These are phyloP conservation scores for Amanita polypyramis DNA, from an alignment of 768 basidiomycete genomes.

Conservation along the genomic window DNA sequence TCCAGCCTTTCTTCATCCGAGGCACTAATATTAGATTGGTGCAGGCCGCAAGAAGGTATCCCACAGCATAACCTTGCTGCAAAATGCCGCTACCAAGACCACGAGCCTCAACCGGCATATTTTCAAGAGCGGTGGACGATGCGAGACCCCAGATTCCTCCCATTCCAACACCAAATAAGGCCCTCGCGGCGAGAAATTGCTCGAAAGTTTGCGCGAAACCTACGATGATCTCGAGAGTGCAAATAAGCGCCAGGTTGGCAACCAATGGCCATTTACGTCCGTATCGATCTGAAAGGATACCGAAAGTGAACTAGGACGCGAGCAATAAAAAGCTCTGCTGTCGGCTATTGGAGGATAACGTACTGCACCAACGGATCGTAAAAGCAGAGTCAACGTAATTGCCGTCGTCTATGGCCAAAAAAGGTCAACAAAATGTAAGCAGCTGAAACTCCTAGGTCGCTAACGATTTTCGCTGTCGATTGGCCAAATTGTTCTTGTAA, in stretches of 20 bases:
- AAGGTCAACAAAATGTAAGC: not conserved
- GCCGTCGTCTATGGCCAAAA: conserved; percentile 45
- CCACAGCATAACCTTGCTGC: conserved; percentile 84
- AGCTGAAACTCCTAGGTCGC: conserved; percentile 1
- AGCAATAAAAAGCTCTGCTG: not conserved
- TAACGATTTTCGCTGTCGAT: conserved; percentile 14
- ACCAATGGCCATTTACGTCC: conserved; percentile 94
- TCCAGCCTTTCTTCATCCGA: conserved; percentile 42
- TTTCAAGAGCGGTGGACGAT: conserved; percentile 77
- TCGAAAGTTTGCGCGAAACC: conserved; percentile 74
- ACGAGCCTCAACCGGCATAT: conserved; percentile 77
- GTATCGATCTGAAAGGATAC: conserved; percentile 74
- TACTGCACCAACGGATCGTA: conserved; percentile 72
- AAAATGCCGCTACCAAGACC: conserved; percentile 79
- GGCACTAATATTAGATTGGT: conserved; percentile 65
- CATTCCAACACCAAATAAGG: conserved; percentile 83
- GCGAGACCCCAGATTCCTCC: conserved; percentile 86
- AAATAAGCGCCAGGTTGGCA: conserved; percentile 59
- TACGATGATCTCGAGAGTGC: conserved; percentile 64
- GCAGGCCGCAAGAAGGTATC: conserved; percentile 74
- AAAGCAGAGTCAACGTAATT: conserved; percentile 89
- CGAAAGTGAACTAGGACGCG: conserved; percentile 51
- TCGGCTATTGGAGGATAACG: conserved; percentile 12
- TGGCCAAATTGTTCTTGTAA: conserved; percentile 15
- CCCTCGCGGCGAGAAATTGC: conserved; percentile 74